Percentiles rank a stretch among this genome's conserved stretches.
phyloP scores from a whole-genome alignment of 2,329 filamentous ascomycete genomes.

The Neofusicoccum parvum region DNA sequence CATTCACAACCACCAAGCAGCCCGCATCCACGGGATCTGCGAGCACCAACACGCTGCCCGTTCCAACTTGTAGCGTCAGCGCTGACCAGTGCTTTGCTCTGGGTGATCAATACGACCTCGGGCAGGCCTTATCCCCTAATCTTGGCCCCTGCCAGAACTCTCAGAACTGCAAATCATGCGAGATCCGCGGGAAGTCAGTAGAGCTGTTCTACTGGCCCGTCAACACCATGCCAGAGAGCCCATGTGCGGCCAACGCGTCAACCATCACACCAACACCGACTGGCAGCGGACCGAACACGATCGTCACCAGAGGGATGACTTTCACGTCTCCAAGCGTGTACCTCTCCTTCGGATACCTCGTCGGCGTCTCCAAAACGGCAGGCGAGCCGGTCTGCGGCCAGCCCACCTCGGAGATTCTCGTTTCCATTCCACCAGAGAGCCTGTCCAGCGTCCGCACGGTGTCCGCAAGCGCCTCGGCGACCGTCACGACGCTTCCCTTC shows the following conservation, averaged over 20 bases:
- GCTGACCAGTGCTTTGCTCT: background rate
- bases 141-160: constrained; percentile 1
- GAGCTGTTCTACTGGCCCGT: constrained; percentile 6
- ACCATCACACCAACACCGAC: background rate
- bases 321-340: constrained; percentile 2
- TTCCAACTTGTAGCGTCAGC: background rate
- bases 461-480: background rate
- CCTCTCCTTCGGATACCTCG: background rate
- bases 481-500: background rate
- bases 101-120: background rate
- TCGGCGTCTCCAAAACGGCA: background rate
- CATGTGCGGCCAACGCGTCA: background rate
- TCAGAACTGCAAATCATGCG: background rate
- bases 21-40: background rate
- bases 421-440: background rate
- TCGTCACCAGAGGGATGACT: background rate
- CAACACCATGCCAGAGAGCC: too few relatives aligned
- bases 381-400: background rate
- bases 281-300: background rate
- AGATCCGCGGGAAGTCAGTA: background rate
- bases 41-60: background rate
- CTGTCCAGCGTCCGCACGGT: constrained; percentile 3
- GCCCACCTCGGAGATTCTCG: background rate
- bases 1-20: background rate
- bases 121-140: background rate